Conservation (phyloP, 306 rosid species). For the Cucumis melo region DNA sequence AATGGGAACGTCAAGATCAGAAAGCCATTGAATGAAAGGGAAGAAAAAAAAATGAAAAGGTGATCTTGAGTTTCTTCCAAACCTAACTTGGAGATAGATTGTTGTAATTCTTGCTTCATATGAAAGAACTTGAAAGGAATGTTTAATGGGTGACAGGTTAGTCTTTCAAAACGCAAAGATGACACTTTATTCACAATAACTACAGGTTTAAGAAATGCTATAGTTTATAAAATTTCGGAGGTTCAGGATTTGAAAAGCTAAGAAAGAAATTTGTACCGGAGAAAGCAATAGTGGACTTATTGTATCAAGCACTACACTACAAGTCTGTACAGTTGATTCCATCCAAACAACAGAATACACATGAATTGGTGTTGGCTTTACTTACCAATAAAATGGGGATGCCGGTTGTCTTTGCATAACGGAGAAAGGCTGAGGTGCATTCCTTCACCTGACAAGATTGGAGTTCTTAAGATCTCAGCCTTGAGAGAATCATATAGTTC, state of each 20-base stretch:
- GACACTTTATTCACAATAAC: background rate
- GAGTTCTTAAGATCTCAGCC: background rate
- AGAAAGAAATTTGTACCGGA: background rate
- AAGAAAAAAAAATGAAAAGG: background rate
- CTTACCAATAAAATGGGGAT: slow-evolving; percentile 76
- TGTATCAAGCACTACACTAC: background rate
- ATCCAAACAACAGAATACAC: background rate
- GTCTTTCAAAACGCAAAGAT: background rate
- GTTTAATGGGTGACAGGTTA: background rate
- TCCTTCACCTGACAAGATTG: slow-evolving; percentile 63
- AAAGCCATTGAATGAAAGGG: background rate
- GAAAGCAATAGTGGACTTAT: background rate
- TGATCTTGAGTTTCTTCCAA: background rate
- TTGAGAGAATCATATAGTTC: background rate
- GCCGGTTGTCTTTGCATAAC: slow-evolving; percentile 67
- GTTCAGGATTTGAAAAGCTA: background rate
- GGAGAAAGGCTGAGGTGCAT: slow-evolving; percentile 76
- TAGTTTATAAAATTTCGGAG: background rate
- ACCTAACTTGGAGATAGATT: background rate
- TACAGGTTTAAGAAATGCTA: background rate
- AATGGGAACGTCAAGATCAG: background rate
- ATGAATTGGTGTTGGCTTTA: background rate
- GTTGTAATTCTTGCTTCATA: background rate
- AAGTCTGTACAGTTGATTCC: background rate
- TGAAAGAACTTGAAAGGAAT: background rate